Base-by-base conservation (phyloP, 306 rosid species). In the Glycine latifolia region DNA sequence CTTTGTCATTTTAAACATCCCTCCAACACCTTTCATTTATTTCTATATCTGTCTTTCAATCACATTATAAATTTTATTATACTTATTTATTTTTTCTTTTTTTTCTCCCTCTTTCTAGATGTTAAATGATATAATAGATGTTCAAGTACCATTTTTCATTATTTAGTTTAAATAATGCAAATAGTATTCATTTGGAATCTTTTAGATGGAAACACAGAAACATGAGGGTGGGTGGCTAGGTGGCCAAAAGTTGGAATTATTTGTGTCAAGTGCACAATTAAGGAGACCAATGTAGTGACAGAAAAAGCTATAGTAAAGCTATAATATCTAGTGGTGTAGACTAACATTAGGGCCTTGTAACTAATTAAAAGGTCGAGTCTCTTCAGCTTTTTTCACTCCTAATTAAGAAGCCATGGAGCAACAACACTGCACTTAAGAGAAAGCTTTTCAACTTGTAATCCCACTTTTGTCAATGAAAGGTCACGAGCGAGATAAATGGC, bases 301-400 rank as follows among this genome's bases (percentile, higher is more conserved):
- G 74, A 71, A 78, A 78, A 71, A 62, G 75, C 56, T 68, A 70
- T 58, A 79, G 71, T 72, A 67, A 63, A 33, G 46, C 76, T 67
- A 5, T 2, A 49, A 46, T 47, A 70, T 10, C 20, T 82, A 78
- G 74, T 13, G 1, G 7, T 8, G 6, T 72, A 80, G 71, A 31
- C 35, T 61, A 63, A 16, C 8, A 83, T 63, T 78, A 72, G 83
- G 71, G 78, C 16, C 16, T 41, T 83, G 68, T 76, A 73, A 77
- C 14, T 71, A 52, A 50, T 65, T 65, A 77, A 71, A 49, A 41
- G 68, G 73, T 80, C 84, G 55, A 63, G 73, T 72, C 77, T 79
- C 71, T 41, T 79, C 71, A 56, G 62, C 58, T 69, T 68, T 68
- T 69, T 68, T 68, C 82, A 55, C 76, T 56, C 76, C 68, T 79